These are phyloP conservation scores for Fomitopsis palustris DNA, from an alignment of 1,284 basidiomycete species.

Conservation along the genomic window DNA sequence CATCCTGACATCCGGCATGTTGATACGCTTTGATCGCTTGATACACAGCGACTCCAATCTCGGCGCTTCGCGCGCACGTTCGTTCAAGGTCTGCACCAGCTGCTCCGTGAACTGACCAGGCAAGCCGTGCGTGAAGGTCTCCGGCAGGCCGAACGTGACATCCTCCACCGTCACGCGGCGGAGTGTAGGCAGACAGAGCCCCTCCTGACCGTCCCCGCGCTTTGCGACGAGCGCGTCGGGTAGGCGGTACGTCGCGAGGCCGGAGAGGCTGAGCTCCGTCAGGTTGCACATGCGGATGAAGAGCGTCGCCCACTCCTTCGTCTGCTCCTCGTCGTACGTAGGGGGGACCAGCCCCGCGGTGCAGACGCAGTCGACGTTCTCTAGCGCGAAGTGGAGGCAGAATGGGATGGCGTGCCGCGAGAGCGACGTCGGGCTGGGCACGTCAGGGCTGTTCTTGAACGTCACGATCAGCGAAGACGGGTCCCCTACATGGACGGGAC, in stretches of 20 bases:
- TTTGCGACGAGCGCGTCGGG: not conserved
- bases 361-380: not conserved
- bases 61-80: not conserved
- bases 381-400: not conserved
- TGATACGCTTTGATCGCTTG: not conserved
- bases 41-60: not conserved
- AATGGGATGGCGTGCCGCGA: not conserved
- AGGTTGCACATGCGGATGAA: not conserved
- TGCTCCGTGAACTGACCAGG: not conserved
- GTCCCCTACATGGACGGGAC: not conserved
- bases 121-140: not conserved
- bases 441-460: not conserved
- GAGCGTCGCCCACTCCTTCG: not conserved
- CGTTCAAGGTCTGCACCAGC: not conserved
- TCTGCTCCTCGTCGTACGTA: not conserved
- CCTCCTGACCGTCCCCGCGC: not conserved
- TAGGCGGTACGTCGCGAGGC: not conserved
- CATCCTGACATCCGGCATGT: not conserved
- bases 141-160: not conserved
- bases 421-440: not conserved
- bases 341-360: not conserved
- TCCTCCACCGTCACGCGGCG: not conserved
- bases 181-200: not conserved
- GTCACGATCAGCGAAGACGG: not conserved
- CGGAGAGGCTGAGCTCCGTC: not conserved